Base-by-base conservation (phyloP, 2,329 filamentous ascomycete species). In the Xylariaceae sp. region DNA sequence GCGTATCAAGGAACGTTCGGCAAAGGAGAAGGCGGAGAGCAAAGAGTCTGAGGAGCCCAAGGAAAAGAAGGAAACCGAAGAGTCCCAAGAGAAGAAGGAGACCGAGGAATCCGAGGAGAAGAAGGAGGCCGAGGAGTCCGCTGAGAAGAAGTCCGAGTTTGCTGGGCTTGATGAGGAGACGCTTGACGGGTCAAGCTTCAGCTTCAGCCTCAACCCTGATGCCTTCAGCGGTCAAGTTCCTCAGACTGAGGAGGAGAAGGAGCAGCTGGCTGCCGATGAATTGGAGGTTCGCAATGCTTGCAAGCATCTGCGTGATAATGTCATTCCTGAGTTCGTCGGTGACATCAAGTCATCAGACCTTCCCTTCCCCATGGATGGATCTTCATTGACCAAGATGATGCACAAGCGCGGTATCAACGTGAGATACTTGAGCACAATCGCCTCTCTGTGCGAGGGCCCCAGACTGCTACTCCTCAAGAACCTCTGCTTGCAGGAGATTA, bases 371-470 rank as follows among this genome's bases (percentile, higher is more conserved):
- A 97, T 97, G 91, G 95, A 99, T 69, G 94, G 94, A n/a, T 85
- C 89, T 70, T 97, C 93, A 17, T 80, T 99, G 60, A 90, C 88
- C 68, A 86, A 87, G 65, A 83, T 97, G 55, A 81, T 99, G 71
- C 94, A 99, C 80, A 96, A 96, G 81, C 90, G 93, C 48, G 94
- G 94, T 76, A 92, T 99, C 78, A 99, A 99, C 77, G 83, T 97
- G 63, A 86, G 95, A 70, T 99, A 99, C 74, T 82, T 97, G n/a
- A 94, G 94, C 65, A 88, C 87, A 74, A 76, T 99, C 63, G 88
- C 90, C 10, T 79, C 83, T 60, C 80, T 89, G 55, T 85, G 88
- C 67, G 83, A 84, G 65, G 88, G 88, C 58, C 81, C 84, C 56
- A 87, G 90, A 62, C 81, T 97, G 23, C 80, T 87, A 67, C 92